These are phyloP conservation scores for Macrophomina phaseolina DNA, from an alignment of 2,329 filamentous ascomycete species.

Conservation along the genomic window DNA sequence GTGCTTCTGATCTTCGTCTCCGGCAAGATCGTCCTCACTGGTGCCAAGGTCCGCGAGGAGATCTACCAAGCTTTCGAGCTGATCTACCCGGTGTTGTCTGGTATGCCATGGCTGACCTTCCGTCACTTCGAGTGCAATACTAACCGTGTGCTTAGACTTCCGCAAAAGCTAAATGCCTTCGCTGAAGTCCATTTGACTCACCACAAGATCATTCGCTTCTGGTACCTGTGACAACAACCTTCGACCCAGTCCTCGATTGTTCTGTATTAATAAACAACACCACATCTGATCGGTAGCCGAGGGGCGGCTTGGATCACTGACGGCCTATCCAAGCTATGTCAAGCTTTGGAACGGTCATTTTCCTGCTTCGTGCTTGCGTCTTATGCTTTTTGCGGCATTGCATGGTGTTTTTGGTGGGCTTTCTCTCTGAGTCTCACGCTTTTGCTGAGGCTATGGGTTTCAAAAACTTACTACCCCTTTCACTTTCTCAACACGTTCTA, in stretches of 20 bases:
- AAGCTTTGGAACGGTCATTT: not conserved
- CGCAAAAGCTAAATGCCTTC: constrained; percentile 27
- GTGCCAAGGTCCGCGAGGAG: constrained; percentile 96
- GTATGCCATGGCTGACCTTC: constrained; percentile 54
- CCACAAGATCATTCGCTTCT: constrained; percentile 20
- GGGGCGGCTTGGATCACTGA: constrained; percentile 3
- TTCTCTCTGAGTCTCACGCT: constrained; percentile 13
- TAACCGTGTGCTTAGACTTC: constrained; percentile 32
- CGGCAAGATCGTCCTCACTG: constrained; percentile 97
- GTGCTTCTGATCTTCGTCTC: constrained; percentile 97
- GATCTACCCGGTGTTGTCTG: constrained; percentile 94
- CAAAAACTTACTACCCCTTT: constrained; percentile 27
- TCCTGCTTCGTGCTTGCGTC: constrained; percentile 25
- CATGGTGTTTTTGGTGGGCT: constrained; percentile 28
- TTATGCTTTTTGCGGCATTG: constrained; percentile 29
- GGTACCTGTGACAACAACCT: constrained; percentile 15
- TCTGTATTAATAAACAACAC: constrained; percentile 23
- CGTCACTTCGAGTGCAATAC: constrained; percentile 31
- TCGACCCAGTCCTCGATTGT: constrained; percentile 11
- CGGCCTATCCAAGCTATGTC: not conserved
- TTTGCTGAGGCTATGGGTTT: constrained; percentile 23
- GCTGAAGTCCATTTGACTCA: constrained; percentile 4
- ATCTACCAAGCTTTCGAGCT: constrained; percentile 62
- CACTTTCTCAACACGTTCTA: constrained; percentile 22
- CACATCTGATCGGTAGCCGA: constrained; percentile 7